Percentiles rank a stretch among this genome's conserved stretches.
phyloP scores from a whole-genome alignment of 2,329 filamentous ascomycete species.

The Verticillium zaregamsianum region DNA sequence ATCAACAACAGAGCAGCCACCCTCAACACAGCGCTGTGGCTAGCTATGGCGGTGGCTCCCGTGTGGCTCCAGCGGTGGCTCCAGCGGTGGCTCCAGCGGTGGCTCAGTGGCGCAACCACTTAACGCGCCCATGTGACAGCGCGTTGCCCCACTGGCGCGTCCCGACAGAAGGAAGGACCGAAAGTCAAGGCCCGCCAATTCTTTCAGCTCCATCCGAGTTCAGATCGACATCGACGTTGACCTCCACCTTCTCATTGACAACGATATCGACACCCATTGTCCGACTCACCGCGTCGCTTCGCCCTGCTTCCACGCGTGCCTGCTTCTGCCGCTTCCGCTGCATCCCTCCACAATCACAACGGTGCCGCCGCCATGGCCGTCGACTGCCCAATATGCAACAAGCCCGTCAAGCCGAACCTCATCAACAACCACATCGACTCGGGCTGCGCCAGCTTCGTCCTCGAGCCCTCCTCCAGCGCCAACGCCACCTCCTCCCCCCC shows the following conservation, averaged over 20 bases:
- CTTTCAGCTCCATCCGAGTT: not conserved
- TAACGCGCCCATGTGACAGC: constrained; percentile 1
- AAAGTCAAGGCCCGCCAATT: not conserved
- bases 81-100: not conserved
- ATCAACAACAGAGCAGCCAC: not conserved
- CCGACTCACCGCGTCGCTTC: not conserved
- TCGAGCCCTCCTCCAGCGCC: constrained; percentile 37
- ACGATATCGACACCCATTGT: not conserved
- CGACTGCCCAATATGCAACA: constrained; percentile 77
- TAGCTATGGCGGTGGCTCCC: not conserved
- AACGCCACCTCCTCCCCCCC: constrained; percentile 20
- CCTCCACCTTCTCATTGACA: too few species aligned
- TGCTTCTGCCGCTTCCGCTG: not conserved
- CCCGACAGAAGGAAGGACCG: not conserved
- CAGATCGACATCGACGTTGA: not conserved
- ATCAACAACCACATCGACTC: constrained; percentile 95
- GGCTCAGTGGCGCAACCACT: not conserved
- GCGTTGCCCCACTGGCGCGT: constrained; percentile 2
- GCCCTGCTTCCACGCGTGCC: not conserved
- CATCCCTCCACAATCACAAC: not conserved
- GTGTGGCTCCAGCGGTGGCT: not conserved
- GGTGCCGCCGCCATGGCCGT: constrained; percentile 36
- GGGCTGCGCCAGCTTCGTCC: constrained; percentile 64
- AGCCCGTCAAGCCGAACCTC: constrained; percentile 63
- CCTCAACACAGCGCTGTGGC: not conserved